A percentile compares a stretch with the other conserved stretches of the same genome.
phyloP scores from a whole-genome alignment of 306 rosid genomes.

The Pterocarpus macrocarpus region DNA sequence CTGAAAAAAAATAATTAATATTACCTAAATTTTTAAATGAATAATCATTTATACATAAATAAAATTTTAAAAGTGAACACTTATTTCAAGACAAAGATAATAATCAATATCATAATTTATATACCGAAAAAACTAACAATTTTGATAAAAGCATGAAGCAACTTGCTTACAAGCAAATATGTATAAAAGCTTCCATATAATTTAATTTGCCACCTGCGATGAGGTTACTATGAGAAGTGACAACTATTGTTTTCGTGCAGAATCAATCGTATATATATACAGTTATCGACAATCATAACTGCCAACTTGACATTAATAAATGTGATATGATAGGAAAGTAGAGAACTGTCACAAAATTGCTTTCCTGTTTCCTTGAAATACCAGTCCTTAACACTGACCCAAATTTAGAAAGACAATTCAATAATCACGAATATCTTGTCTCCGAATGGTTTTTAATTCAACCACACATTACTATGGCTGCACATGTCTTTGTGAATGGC shows the following conservation, averaged over 20 bases:
- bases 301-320: conserved; percentile 38
- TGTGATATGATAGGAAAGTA: conserved; percentile 41
- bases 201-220: neutral
- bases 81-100: too few relatives aligned
- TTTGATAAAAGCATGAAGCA: neutral
- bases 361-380: conserved; percentile 43
- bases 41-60: too few relatives aligned
- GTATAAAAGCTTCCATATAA: too few relatives aligned
- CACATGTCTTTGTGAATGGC: conserved; percentile 35
- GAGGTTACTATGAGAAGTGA: neutral
- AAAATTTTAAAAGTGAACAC: too few relatives aligned
- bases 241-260: neutral
- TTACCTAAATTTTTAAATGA: too few relatives aligned
- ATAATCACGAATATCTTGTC: conserved; percentile 44
- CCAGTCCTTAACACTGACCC: conserved; percentile 10
- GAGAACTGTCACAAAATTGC: conserved; percentile 37
- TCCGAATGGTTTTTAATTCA: conserved; percentile 21
- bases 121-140: neutral
- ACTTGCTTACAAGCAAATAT: neutral
- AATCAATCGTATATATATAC: neutral
- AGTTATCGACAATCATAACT: conserved; percentile 20
- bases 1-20: too few relatives aligned
- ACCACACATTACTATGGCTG: conserved; percentile 17
- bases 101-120: too few relatives aligned
- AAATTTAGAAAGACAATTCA: conserved; percentile 45